Conservation (phyloP, 129 eudicot genomes). For the Scalesia atractyloides region DNA sequence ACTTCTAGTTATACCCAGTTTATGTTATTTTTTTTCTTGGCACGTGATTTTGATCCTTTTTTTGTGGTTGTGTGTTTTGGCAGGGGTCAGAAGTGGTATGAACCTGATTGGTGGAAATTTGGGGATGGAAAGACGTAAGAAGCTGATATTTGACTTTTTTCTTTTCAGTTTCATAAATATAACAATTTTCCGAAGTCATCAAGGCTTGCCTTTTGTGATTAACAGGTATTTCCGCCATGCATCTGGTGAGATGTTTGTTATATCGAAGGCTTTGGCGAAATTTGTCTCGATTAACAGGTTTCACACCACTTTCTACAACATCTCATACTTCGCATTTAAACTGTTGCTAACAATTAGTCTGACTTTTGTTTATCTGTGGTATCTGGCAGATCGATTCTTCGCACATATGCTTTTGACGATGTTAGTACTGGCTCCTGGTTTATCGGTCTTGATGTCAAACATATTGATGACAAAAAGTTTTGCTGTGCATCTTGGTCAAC, state of each 20-base stretch:
- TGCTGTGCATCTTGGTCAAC: constrained; percentile 97
- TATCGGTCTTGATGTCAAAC: constrained; percentile 90
- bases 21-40: constrained; percentile 5
- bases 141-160: constrained; percentile 1
- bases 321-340: neutral
- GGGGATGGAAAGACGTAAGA: constrained; percentile 95
- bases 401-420: constrained; percentile 94
- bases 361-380: constrained; percentile 15
- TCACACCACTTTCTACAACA: neutral
- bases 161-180: neutral
- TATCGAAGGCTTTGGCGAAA: constrained; percentile 85
- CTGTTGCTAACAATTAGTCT: constrained; percentile 24
- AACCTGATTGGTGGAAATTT: constrained; percentile 99
- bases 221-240: constrained; percentile 96
- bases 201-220: constrained; percentile 13
- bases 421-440: constrained; percentile 97
- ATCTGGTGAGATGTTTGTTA: constrained; percentile 86
- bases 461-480: constrained; percentile 72
- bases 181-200: neutral
- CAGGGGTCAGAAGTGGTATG: constrained; percentile 95
- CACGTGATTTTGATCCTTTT: constrained; percentile 6
- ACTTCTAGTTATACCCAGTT: constrained; percentile 11
- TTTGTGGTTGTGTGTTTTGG: constrained; percentile 35
- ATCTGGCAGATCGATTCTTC: constrained; percentile 73
- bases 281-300: constrained; percentile 91